These are phyloP conservation scores for Kluyveromyces siamensis DNA, from an alignment of 805 yeast species.

Conservation along the genomic window DNA sequence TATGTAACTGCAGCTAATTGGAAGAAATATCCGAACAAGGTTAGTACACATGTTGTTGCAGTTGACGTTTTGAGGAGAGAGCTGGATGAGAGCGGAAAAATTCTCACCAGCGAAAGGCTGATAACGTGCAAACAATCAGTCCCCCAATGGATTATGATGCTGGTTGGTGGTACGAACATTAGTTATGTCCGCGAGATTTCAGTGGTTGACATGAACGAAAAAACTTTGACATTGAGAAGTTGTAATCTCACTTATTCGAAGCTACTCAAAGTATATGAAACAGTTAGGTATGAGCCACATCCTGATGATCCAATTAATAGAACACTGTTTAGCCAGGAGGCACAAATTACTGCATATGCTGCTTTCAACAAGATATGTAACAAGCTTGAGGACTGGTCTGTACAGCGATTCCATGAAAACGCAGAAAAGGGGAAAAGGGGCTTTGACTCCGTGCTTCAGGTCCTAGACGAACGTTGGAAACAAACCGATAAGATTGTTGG, in stretches of 20 bases:
- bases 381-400: constrained; percentile 86
- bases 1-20: constrained; percentile 94
- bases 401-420: constrained; percentile 80
- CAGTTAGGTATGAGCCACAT: constrained; percentile 75
- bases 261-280: constrained; percentile 72
- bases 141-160: constrained; percentile 67
- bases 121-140: constrained; percentile 83
- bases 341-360: constrained; percentile 82
- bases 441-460: constrained; percentile 67
- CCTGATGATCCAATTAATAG: constrained; percentile 36
- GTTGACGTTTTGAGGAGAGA: constrained; percentile 82
- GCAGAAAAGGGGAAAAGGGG: constrained; percentile 77
- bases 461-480: constrained; percentile 31
- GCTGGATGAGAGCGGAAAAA: constrained; percentile 41
- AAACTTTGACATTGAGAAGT: constrained; percentile 72
- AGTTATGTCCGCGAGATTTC: constrained; percentile 87
- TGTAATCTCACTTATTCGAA: constrained; percentile 76
- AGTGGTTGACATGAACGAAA: constrained; percentile 59
- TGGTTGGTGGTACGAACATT: constrained; percentile 64
- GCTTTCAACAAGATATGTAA: constrained; percentile 61
- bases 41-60: constrained; percentile 84
- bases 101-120: constrained; percentile 72
- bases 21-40: constrained; percentile 94
- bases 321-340: constrained; percentile 71
- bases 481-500: constrained; percentile 23